These are phyloP conservation scores for Microsporum audouinii DNA, from an alignment of 2,329 filamentous ascomycete genomes.

Conservation along the genomic window DNA sequence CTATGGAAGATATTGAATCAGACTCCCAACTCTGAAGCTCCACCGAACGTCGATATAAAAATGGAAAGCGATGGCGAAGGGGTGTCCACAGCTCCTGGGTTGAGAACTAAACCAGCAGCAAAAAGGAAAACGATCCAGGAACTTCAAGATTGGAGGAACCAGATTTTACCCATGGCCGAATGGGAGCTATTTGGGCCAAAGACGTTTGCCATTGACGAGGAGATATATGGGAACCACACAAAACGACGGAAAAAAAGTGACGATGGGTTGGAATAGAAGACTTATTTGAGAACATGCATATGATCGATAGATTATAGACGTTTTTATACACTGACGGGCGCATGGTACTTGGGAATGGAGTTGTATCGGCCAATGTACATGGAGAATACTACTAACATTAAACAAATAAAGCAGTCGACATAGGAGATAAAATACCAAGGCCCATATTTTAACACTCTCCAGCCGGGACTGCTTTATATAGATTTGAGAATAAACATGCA, in stretches of 20 bases:
- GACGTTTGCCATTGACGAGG: slow-evolving; percentile 20
- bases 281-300: no score
- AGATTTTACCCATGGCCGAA: slow-evolving; percentile 35
- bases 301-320: no score
- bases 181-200: slow-evolving; percentile 40
- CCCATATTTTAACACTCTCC: neutral
- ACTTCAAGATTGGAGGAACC: slow-evolving; percentile 38
- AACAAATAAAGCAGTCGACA: no score
- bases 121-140: slow-evolving; percentile 28
- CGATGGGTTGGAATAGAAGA: neutral
- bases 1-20: slow-evolving; percentile 36
- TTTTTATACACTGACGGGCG: no score
- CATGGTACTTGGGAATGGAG: neutral
- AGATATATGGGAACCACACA: slow-evolving; percentile 21
- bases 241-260: slow-evolving; percentile 16
- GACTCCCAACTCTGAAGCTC: slow-evolving; percentile 14
- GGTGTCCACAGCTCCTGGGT: slow-evolving; percentile 8
- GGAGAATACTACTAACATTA: no score
- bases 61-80: slow-evolving; percentile 16
- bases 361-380: neutral
- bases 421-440: no score
- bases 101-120: slow-evolving; percentile 15
- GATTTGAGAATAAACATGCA: neutral
- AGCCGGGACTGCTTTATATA: neutral
- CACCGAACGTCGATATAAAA: slow-evolving; percentile 5